Percentiles rank a stretch among this genome's conserved stretches.
Conservation (phyloP, 2,329 filamentous ascomycete genomes). For the Colletotrichum noveboracense region DNA sequence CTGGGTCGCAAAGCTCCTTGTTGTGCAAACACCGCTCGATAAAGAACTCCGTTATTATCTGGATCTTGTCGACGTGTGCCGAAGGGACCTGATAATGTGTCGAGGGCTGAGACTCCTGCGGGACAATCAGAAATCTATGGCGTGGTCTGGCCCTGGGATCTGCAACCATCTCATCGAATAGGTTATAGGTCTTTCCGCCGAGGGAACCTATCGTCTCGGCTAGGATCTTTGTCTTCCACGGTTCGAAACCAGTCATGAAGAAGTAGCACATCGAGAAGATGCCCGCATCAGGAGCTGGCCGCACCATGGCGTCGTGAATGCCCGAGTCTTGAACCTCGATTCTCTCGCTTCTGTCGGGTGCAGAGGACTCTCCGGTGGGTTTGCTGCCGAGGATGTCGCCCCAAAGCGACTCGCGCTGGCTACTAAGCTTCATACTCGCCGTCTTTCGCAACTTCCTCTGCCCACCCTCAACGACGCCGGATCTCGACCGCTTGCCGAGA, state of each 20-base stretch:
- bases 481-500: constrained; percentile 65
- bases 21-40: constrained; percentile 86
- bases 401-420: constrained; percentile 87
- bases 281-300: constrained; percentile 32
- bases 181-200: constrained; percentile 47
- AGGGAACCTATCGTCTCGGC: constrained; percentile 53
- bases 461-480: constrained; percentile 59
- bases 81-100: constrained; percentile 44
- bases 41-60: constrained; percentile 87
- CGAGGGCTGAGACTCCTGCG: constrained; percentile 53
- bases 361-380: neutral
- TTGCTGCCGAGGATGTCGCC: constrained; percentile 75
- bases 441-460: constrained; percentile 86
- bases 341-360: constrained; percentile 1
- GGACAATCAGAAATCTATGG: constrained; percentile 59
- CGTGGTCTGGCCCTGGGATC: constrained; percentile 30
- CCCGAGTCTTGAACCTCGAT: constrained; percentile 32
- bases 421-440: constrained; percentile 82
- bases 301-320: constrained; percentile 29
- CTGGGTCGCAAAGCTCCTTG: constrained; percentile 73
- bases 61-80: constrained; percentile 42
- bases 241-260: constrained; percentile 64
- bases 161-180: constrained; percentile 45
- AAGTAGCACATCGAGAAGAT: constrained; percentile 64
- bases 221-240: constrained; percentile 54